phyloP scores from a whole-genome alignment of 805 yeast species.

The Nakazawaea holstii region DNA sequence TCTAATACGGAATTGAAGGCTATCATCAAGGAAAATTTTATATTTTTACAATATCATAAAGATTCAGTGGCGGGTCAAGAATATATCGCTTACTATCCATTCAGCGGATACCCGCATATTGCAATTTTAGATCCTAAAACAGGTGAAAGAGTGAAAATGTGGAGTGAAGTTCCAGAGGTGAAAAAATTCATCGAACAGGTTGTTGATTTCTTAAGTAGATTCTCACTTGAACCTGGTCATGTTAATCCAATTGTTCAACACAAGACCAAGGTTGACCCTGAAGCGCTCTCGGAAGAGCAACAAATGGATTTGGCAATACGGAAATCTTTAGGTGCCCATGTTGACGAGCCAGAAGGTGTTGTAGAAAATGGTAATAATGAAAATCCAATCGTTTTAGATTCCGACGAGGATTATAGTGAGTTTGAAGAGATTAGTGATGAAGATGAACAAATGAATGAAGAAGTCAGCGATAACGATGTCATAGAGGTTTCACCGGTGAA shows the following conservation, averaged over 20 bases:
- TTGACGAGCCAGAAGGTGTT: constrained; percentile 23
- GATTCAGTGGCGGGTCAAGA: constrained; percentile 72
- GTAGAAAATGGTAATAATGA: constrained; percentile 22
- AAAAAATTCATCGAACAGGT: constrained; percentile 63
- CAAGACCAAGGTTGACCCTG: constrained; percentile 56
- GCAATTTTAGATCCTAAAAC: constrained; percentile 93
- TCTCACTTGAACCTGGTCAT: constrained; percentile 57
- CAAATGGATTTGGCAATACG: constrained; percentile 73
- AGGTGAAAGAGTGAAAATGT: constrained; percentile 78
- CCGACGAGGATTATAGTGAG: constrained; percentile 18
- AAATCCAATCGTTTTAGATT: constrained; percentile 14
- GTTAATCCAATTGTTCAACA: constrained; percentile 64
- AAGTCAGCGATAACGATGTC: constrained; percentile 12
- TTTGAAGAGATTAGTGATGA: constrained; percentile 15
- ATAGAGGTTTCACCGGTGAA: constrained; percentile 1
- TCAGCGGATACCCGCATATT: constrained; percentile 75
- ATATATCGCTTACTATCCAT: constrained; percentile 69
- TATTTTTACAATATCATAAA: constrained; percentile 80
- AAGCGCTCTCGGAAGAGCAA: constrained; percentile 71
- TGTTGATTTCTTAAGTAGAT: constrained; percentile 59
- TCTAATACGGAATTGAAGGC: constrained; percentile 60
- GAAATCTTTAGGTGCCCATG: constrained; percentile 47
- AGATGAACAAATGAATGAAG: constrained; percentile 14
- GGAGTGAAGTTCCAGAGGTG: constrained; percentile 66
- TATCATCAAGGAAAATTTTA: constrained; percentile 58